Percentiles rank a stretch among this genome's conserved stretches.
phyloP scores from a whole-genome alignment of 2,329 filamentous ascomycete genomes.

The Pseudogymnoascus sp. region DNA sequence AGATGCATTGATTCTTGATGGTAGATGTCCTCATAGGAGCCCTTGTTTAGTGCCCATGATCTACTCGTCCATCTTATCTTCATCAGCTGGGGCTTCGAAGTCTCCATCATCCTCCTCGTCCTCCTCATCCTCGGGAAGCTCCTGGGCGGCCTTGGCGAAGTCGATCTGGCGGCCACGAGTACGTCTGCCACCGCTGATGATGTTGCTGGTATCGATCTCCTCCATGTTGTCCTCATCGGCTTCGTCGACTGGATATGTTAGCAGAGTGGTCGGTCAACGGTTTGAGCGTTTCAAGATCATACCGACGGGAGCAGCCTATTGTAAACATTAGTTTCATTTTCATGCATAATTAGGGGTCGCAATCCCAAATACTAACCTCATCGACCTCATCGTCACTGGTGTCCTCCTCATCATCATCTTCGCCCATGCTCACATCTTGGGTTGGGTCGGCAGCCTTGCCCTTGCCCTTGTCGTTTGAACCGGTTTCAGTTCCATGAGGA shows the following conservation, averaged over 20 bases:
- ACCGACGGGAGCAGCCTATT: slow-evolving; percentile 20
- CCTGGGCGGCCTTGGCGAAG: slow-evolving; percentile 80
- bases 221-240: slow-evolving; percentile 77
- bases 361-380: slow-evolving; percentile 38
- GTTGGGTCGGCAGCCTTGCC: slow-evolving; percentile 58
- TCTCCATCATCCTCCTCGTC: slow-evolving; percentile 69
- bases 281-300: slow-evolving; percentile 20
- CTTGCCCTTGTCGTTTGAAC: slow-evolving; percentile 68
- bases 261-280: slow-evolving; percentile 23
- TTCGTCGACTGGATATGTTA: slow-evolving; percentile 45
- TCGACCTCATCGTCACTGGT: slow-evolving; percentile 60
- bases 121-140: slow-evolving; percentile 65
- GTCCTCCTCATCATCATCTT: slow-evolving; percentile 52
- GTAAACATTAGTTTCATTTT: slow-evolving; percentile 12
- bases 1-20: not conserved
- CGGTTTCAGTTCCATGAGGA: slow-evolving; percentile 30
- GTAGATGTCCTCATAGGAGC: not conserved
- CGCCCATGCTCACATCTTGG: slow-evolving; percentile 61
- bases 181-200: slow-evolving; percentile 67
- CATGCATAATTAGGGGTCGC: slow-evolving; percentile 1
- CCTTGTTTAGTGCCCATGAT: not conserved
- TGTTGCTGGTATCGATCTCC: slow-evolving; percentile 85
- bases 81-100: slow-evolving; percentile 53
- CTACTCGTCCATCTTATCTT: slow-evolving; percentile 61
- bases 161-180: slow-evolving; percentile 90